These are phyloP conservation scores for Podospora anserina DNA, from an alignment of 495 filamentous ascomycete species.

Conservation along the genomic window DNA sequence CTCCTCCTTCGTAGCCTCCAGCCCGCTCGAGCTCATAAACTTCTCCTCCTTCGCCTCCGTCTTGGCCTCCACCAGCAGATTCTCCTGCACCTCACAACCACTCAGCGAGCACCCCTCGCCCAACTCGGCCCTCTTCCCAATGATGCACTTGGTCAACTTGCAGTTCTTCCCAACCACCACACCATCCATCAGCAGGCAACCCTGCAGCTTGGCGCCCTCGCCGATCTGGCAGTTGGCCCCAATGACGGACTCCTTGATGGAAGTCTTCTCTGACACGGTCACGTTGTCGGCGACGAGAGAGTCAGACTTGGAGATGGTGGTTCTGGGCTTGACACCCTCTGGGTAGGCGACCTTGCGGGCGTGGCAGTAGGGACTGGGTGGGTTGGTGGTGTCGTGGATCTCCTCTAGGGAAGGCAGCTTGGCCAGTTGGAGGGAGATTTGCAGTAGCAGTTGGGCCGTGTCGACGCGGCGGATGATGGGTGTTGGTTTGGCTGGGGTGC, in stretches of 20 bases:
- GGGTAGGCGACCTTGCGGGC: constrained; percentile 75
- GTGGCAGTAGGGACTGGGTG: constrained; percentile 68
- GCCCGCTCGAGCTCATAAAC: constrained; percentile 77
- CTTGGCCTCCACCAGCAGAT: constrained; percentile 71
- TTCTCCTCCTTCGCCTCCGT: constrained; percentile 83
- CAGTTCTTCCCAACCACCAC: constrained; percentile 74
- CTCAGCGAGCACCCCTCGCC: constrained; percentile 72
- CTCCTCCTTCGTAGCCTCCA: constrained; percentile 59
- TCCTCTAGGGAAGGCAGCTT: constrained; percentile 68
- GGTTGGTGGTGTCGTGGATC: constrained; percentile 43
- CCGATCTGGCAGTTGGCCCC: constrained; percentile 82
- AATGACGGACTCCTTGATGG: constrained; percentile 86
- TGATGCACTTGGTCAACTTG: constrained; percentile 74
- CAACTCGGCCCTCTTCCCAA: constrained; percentile 72
- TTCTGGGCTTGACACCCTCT: constrained; percentile 67
- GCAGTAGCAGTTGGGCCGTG: constrained; percentile 73
- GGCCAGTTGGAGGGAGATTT: constrained; percentile 79
- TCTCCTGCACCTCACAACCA: constrained; percentile 89
- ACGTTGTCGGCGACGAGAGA: constrained; percentile 81
- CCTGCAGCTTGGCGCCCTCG: constrained; percentile 69
- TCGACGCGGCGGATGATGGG: constrained; percentile 83
- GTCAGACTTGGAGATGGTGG: constrained; percentile 71
- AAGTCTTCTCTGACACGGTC: constrained; percentile 72
- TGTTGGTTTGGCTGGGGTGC: constrained; percentile 17
- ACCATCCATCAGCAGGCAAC: constrained; percentile 89